phyloP scores from a whole-genome alignment of 2,329 filamentous ascomycete genomes.

The Annulohypoxylon truncatum region DNA sequence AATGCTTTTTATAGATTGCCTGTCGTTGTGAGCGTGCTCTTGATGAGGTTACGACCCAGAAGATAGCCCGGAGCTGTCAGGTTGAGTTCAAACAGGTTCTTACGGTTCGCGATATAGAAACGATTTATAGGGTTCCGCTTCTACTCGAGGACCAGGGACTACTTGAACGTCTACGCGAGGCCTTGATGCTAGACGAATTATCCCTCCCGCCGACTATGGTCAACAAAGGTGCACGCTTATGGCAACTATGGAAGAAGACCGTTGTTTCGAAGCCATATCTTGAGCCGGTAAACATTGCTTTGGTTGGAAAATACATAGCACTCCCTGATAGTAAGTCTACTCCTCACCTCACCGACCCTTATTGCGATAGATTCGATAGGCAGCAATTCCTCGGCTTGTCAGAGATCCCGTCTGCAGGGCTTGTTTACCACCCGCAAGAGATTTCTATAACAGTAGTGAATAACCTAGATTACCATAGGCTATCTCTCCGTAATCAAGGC shows the following conservation, averaged over 20 bases:
- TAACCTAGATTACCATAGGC: conserved; percentile 54
- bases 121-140: conserved; percentile 95
- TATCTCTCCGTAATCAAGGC: conserved; percentile 88
- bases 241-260: conserved; percentile 80
- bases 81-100: conserved; percentile 87
- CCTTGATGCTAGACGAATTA: conserved; percentile 72
- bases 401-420: no score
- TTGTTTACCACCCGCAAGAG: neutral
- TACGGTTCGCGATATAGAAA: conserved; percentile 87
- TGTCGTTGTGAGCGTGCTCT: conserved; percentile 88
- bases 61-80: conserved; percentile 91
- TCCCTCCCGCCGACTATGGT: conserved; percentile 64
- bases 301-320: conserved; percentile 92
- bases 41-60: conserved; percentile 78
- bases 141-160: conserved; percentile 87
- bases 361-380: neutral
- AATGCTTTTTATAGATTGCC: conserved; percentile 72
- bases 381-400: neutral
- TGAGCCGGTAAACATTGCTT: conserved; percentile 80
- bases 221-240: conserved; percentile 74
- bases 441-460: neutral
- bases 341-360: neutral
- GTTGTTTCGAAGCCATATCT: conserved; percentile 74
- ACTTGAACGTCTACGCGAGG: conserved; percentile 71
- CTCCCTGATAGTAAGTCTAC: conserved; percentile 86